Percentiles rank a stretch among this genome's conserved stretches.
Conservation (phyloP, 2,329 filamentous ascomycete species). For the Camillea tinctor region DNA sequence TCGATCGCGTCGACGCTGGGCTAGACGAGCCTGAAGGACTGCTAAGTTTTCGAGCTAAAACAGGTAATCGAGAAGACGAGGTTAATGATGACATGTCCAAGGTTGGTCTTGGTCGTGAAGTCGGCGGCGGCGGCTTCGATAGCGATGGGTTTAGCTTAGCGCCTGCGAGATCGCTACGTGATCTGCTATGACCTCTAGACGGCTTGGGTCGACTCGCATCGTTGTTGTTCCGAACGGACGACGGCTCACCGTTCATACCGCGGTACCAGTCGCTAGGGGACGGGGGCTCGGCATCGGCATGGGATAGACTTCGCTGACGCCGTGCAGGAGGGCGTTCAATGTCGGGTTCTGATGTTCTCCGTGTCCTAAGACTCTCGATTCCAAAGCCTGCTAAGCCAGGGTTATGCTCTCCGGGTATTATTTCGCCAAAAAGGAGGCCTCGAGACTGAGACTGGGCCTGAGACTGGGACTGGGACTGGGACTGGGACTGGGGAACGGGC, state of each 20-base stretch:
- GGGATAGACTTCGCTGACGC: conserved; percentile 55
- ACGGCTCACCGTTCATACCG: conserved; percentile 17
- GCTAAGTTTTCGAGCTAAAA: conserved; percentile 45
- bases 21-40: conserved; percentile 47
- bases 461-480: too few relatives aligned
- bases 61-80: conserved; percentile 42
- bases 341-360: conserved; percentile 72
- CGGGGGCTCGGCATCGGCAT: conserved; percentile 55
- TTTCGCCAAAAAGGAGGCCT: conserved; percentile 72
- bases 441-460: too few relatives aligned
- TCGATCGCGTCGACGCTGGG: conserved; percentile 53
- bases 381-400: conserved; percentile 57
- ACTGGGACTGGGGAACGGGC: conserved; percentile 35
- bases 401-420: conserved; percentile 59
- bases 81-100: conserved; percentile 30
- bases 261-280: conserved; percentile 58
- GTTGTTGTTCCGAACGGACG: conserved; percentile 15
- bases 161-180: conserved; percentile 60
- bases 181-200: conserved; percentile 46
- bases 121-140: conserved; percentile 32
- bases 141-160: conserved; percentile 31
- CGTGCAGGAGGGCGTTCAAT: conserved; percentile 49
- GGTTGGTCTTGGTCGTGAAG: conserved; percentile 36
- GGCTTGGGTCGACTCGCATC: conserved; percentile 27
- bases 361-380: conserved; percentile 51